These are phyloP conservation scores for Rubroshorea leprosula DNA, from an alignment of 345 rosid genomes.

Conservation along the genomic window DNA sequence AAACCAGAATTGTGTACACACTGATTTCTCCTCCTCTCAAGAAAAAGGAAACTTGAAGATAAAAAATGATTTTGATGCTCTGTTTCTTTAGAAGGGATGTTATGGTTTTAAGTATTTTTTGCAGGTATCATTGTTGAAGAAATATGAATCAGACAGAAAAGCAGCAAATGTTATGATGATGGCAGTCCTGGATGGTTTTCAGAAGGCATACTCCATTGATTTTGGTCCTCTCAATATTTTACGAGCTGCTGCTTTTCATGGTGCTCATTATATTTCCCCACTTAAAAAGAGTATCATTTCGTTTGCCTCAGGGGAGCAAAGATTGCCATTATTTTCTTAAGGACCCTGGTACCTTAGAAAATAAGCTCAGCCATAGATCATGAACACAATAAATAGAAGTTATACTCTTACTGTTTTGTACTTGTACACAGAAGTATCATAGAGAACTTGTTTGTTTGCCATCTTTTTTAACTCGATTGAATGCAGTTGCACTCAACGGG, in stretches of 20 bases:
- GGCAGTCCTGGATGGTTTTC: conserved; percentile 84
- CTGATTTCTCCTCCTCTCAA: too few relatives aligned
- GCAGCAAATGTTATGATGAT: conserved; percentile 76
- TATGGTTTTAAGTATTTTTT: too few relatives aligned
- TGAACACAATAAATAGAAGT: too few relatives aligned
- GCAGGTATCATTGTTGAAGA: conserved; percentile 53
- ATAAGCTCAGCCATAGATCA: too few relatives aligned
- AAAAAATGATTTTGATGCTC: too few relatives aligned
- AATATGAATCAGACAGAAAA: conserved; percentile 78
- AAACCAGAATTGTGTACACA: too few relatives aligned
- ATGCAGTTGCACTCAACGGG: too few relatives aligned
- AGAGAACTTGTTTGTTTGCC: too few relatives aligned
- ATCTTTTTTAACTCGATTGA: too few relatives aligned
- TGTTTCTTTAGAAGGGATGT: not conserved
- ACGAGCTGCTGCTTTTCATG: conserved; percentile 80
- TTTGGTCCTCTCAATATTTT: conserved; percentile 74
- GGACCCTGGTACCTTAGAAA: not conserved
- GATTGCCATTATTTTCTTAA: conserved; percentile 47
- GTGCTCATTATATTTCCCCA: conserved; percentile 72
- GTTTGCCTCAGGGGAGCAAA: conserved; percentile 74
- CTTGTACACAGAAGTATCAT: too few relatives aligned
- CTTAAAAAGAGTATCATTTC: conserved; percentile 74
- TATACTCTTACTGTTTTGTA: too few relatives aligned
- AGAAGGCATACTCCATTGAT: conserved; percentile 75
- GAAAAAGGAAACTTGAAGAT: too few relatives aligned